A percentile compares a stretch with the other conserved stretches of the same genome.
phyloP scores from a whole-genome alignment of 768 basidiomycete species.

The Trichaptum fuscoviolaceum region DNA sequence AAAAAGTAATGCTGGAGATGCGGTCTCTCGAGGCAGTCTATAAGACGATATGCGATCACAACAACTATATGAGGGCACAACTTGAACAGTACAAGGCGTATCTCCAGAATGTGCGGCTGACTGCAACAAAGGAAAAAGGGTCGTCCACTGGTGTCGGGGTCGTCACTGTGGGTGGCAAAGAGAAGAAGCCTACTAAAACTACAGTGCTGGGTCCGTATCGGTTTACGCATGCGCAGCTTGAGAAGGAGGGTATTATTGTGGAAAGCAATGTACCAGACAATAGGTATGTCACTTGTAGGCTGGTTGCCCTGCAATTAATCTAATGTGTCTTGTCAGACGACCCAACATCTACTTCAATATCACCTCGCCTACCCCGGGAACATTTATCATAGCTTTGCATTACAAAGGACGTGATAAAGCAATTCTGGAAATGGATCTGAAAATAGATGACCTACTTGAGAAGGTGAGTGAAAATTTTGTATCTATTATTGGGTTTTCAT shows the following conservation, averaged over 20 bases:
- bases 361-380: slow-evolving; percentile 94
- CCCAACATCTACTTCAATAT: slow-evolving; percentile 99
- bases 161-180: slow-evolving; percentile 93
- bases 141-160: slow-evolving; percentile 87
- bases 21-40: slow-evolving; percentile 93
- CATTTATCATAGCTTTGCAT: slow-evolving; percentile 97
- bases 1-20: slow-evolving; percentile 92
- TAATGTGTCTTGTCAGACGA: slow-evolving; percentile 47
- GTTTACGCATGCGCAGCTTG: slow-evolving; percentile 96
- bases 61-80: slow-evolving; percentile 92
- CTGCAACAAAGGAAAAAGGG: slow-evolving; percentile 84
- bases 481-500: neutral
- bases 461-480: slow-evolving; percentile 54
- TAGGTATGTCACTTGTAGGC: slow-evolving; percentile 48
- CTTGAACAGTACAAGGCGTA: slow-evolving; percentile 99
- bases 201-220: slow-evolving; percentile 92
- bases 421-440: slow-evolving; percentile 98
- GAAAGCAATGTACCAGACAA: slow-evolving; percentile 99
- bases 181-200: slow-evolving; percentile 85
- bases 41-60: slow-evolving; percentile 99
- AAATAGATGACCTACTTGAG: slow-evolving; percentile 96
- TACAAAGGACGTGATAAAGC: slow-evolving; percentile 99
- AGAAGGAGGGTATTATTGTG: slow-evolving; percentile 99
- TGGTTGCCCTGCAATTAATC: slow-evolving; percentile 3
- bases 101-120: slow-evolving; percentile 93